Evolutionary conservation across 169 alveolate genomes (phyloP).

Genomic region (Fabrea salina): DNA sequence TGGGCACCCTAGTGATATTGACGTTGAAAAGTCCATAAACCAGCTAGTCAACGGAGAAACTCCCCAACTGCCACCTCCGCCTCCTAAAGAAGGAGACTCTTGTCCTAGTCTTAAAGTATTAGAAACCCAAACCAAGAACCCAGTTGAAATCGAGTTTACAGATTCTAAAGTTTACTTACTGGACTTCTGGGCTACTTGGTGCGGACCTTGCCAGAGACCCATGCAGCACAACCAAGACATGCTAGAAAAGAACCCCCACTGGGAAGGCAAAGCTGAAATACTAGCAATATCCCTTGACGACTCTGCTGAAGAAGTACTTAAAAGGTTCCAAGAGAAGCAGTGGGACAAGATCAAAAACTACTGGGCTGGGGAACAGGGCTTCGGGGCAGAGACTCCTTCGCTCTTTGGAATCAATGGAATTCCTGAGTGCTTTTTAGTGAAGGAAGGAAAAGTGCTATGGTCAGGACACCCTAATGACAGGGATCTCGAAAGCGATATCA

Average conservation of each 20-base stretch:
- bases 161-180: slow-evolving; percentile 11
- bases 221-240: slow-evolving; percentile 36
- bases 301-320: neutral
- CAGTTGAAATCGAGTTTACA: neutral
- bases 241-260: slow-evolving; percentile 30
- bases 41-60: neutral
- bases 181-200: slow-evolving; percentile 44
- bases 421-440: slow-evolving; percentile 11
- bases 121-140: neutral
- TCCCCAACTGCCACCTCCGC: neutral
- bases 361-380: slow-evolving; percentile 19
- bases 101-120: neutral
- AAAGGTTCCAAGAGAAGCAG: slow-evolving; percentile 26
- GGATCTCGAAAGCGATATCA: slow-evolving; percentile 2
- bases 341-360: slow-evolving; percentile 24
- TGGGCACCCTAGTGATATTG: neutral
- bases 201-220: slow-evolving; percentile 44
- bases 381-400: neutral
- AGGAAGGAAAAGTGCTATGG: slow-evolving; percentile 18
- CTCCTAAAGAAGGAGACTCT: neutral
- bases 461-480: slow-evolving; percentile 11
- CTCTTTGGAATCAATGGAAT: slow-evolving; percentile 2
- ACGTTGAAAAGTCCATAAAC: neutral
- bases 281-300: slow-evolving; percentile 39
- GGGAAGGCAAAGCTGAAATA: slow-evolving; percentile 38